These are phyloP conservation scores for Aspergillus pseudoglaucus DNA, from an alignment of 2,329 filamentous ascomycete genomes.

Conservation along the genomic window DNA sequence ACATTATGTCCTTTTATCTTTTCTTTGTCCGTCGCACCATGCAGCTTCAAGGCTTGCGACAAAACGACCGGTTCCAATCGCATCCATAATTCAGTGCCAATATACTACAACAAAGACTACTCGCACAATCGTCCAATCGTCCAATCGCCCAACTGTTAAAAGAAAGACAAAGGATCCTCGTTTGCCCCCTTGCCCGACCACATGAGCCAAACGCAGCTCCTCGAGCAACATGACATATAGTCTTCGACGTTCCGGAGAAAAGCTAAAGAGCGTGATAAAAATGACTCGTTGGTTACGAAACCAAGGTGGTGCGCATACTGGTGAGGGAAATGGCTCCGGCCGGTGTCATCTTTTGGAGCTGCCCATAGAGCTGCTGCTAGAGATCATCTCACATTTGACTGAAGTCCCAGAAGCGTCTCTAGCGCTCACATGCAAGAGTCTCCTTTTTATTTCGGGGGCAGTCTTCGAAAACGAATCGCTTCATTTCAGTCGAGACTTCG, in stretches of 20 bases:
- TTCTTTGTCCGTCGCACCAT: slow-evolving; percentile 19
- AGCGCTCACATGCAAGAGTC: slow-evolving; percentile 33
- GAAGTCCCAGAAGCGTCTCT: slow-evolving; percentile 30
- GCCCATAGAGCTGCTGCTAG: slow-evolving; percentile 32
- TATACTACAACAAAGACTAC: slow-evolving; percentile 2
- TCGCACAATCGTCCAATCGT: background rate
- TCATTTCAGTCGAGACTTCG: slow-evolving; percentile 33
- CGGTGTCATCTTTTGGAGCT: slow-evolving; percentile 31
- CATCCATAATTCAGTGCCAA: slow-evolving; percentile 11
- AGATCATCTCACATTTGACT: slow-evolving; percentile 31
- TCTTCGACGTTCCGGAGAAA: slow-evolving; percentile 24
- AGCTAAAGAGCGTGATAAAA: slow-evolving; percentile 22
- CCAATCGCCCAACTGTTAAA: slow-evolving; percentile 1
- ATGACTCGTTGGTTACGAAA: slow-evolving; percentile 21
- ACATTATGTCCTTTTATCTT: slow-evolving; percentile 15
- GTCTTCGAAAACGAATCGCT: slow-evolving; percentile 27
- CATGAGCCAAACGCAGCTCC: slow-evolving; percentile 3
- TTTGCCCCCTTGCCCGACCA: background rate
- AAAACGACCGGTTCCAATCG: slow-evolving; percentile 8
- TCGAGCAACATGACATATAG: slow-evolving; percentile 21
- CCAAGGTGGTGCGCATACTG: slow-evolving; percentile 8
- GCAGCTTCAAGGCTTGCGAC: slow-evolving; percentile 11
- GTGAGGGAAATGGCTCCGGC: slow-evolving; percentile 9
- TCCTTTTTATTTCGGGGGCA: slow-evolving; percentile 26
- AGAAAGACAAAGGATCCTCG: background rate